Base-by-base conservation (phyloP, 371 early-diverging fungal species). In the Cokeromyces recurvatus region DNA sequence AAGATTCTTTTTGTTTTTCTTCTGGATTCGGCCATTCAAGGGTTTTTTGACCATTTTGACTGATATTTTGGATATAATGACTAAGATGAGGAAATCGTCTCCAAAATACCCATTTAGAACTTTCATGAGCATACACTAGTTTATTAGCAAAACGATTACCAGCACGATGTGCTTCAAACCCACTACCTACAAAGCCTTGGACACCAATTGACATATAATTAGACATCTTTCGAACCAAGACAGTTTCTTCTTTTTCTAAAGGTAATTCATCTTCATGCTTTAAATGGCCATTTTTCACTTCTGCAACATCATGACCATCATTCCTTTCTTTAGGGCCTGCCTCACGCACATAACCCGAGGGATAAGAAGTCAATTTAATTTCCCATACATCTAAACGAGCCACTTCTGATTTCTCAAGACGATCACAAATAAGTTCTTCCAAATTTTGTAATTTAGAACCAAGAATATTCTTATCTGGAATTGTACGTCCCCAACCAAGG, bases 401-500 rank as follows among this genome's bases (percentile, higher is more conserved):
- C 0, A 74, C 66, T 39, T 78, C 71, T 4, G 79, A 77, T 27
- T 73, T 63, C 22, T 71, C 60, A 11, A 83, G 52, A 11, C 83
- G 59, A 25, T 71, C 69, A 2, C 65, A 44, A 25, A 78, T 64
- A 8, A 76, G 43, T 27, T 59, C 53, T 45, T 74, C 77, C 14
- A 83, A 56, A 27, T 64, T 48, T 10, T 52, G 23, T 38, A 81
- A 51, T 48, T 68, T 64, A 14, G 54, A 59, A 16, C 79, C 81
- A 9, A 77, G 62, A 1, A 74, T 66, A 21, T 76, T 70, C 21
- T 67, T 67, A 0, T 74, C 56, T 19, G 53, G 52, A 9, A 77
- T 64, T n/a, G 80, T 79, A 27, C 83, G 78, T 2, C 81, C 83
- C 83, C 83, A 83, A 11, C 83, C 83, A 6, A 83, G 55, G 12